phyloP scores from a whole-genome alignment of 2,329 filamentous ascomycete species.

The Pyrenochaeta sp. region DNA sequence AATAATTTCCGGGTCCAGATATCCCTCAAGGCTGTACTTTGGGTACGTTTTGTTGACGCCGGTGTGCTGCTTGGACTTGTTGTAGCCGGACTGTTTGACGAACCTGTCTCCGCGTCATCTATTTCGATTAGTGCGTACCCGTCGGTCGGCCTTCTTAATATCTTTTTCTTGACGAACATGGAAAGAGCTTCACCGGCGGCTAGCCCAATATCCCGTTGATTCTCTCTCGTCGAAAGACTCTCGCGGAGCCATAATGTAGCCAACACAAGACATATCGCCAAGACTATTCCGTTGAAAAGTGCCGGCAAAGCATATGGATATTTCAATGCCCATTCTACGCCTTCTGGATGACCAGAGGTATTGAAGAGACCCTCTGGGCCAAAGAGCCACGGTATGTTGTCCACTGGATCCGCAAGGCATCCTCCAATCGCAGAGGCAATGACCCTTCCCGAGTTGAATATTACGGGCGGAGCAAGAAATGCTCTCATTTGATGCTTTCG shows the following conservation, averaged over 20 bases:
- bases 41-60: constrained; percentile 48
- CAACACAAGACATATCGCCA: constrained; percentile 61
- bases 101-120: constrained; percentile 16
- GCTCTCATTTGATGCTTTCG: constrained; percentile 64
- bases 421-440: constrained; percentile 60
- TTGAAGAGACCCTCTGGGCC: constrained; percentile 68
- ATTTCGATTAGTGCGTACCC: constrained; percentile 19
- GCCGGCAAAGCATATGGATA: constrained; percentile 75
- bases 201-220: constrained; percentile 46
- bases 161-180: constrained; percentile 30
- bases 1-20: constrained; percentile 54
- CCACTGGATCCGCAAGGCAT: constrained; percentile 69
- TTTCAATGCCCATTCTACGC: constrained; percentile 67
- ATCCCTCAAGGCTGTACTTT: constrained; percentile 45
- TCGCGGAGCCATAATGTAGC: constrained; percentile 72
- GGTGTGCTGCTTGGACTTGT: not conserved
- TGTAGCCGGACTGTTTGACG: constrained; percentile 8
- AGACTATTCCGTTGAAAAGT: constrained; percentile 67
- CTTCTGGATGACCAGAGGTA: constrained; percentile 64
- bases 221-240: constrained; percentile 44
- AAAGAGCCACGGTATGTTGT: constrained; percentile 67
- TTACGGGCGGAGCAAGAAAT: constrained; percentile 67
- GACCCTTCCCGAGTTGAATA: constrained; percentile 65
- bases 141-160: constrained; percentile 20
- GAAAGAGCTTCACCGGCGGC: constrained; percentile 41